phyloP scores from a whole-genome alignment of 140 eudicot genomes.

The Erigeron philadelphicus region DNA sequence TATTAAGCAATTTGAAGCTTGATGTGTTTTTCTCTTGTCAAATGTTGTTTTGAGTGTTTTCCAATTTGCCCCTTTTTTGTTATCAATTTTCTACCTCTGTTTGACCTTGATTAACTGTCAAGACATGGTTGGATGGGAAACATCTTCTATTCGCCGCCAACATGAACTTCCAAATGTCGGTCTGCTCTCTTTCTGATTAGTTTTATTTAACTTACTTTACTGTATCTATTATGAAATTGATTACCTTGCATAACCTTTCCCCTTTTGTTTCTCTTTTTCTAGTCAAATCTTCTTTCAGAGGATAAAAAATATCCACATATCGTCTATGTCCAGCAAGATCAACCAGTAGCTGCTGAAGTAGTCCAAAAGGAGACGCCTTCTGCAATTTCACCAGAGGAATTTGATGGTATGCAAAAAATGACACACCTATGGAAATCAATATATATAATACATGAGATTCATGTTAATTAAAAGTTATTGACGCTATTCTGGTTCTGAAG shows the following conservation, averaged over 20 bases:
- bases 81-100: conserved; percentile 11
- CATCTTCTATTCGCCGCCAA: conserved; percentile 84
- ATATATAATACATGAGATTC: too few species aligned
- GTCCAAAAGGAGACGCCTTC: conserved; percentile 31
- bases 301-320: conserved; percentile 74
- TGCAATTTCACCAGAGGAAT: conserved; percentile 40
- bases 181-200: conserved; percentile 2
- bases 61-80: neutral
- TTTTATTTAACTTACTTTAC: conserved; percentile 2
- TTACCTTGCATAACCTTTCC: neutral
- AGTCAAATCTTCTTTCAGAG: conserved; percentile 56
- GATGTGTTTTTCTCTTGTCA: neutral
- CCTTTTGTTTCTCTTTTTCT: conserved; percentile 17
- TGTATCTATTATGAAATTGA: neutral
- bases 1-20: neutral
- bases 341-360: conserved; percentile 31
- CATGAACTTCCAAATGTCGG: conserved; percentile 72
- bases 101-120: conserved; percentile 36
- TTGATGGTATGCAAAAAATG: conserved; percentile 48
- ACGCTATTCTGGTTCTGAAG: conserved; percentile 2
- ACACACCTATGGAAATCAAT: neutral
- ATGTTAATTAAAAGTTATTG: neutral
- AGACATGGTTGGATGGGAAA: conserved; percentile 95
- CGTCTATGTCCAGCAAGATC: conserved; percentile 50
- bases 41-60: neutral